Conservation (phyloP, 2,329 filamentous ascomycete genomes). For the Aphanoascus verrucosus region DNA sequence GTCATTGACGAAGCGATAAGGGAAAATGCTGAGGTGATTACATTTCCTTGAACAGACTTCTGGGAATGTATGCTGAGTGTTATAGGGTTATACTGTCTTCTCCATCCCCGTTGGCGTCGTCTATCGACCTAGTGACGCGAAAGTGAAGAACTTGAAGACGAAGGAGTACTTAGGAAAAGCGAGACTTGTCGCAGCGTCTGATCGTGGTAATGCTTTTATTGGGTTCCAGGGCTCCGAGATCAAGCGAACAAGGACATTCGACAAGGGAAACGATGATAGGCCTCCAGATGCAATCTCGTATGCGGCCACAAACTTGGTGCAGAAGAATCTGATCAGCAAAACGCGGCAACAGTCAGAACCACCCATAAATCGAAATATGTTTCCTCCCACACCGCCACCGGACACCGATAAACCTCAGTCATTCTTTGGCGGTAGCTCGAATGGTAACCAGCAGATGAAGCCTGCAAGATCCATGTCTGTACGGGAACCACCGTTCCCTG, state of each 20-base stretch:
- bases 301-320: constrained; percentile 85
- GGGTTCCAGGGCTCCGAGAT: constrained; percentile 73
- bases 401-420: constrained; percentile 58
- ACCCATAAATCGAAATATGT: constrained; percentile 65
- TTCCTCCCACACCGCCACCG: constrained; percentile 96
- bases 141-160: constrained; percentile 94
- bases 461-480: constrained; percentile 41
- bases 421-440: constrained; percentile 20
- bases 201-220: constrained; percentile 68
- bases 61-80: constrained; percentile 8
- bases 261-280: constrained; percentile 54
- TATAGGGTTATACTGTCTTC: constrained; percentile 90
- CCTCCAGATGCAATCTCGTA: constrained; percentile 78
- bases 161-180: constrained; percentile 97
- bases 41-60: constrained; percentile 1
- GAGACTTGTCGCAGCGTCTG: constrained; percentile 79
- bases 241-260: constrained; percentile 36
- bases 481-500: constrained; percentile 37
- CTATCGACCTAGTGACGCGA: constrained; percentile 91
- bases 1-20: constrained; percentile 95
- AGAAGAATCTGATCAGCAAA: constrained; percentile 67
- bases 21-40: constrained; percentile 73
- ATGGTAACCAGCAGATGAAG: constrained; percentile 23
- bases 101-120: constrained; percentile 93
- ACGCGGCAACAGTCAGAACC: constrained; percentile 74